Base-by-base conservation (phyloP, 352 stramenopile genomes). In the Labyrinthula sp. region DNA sequence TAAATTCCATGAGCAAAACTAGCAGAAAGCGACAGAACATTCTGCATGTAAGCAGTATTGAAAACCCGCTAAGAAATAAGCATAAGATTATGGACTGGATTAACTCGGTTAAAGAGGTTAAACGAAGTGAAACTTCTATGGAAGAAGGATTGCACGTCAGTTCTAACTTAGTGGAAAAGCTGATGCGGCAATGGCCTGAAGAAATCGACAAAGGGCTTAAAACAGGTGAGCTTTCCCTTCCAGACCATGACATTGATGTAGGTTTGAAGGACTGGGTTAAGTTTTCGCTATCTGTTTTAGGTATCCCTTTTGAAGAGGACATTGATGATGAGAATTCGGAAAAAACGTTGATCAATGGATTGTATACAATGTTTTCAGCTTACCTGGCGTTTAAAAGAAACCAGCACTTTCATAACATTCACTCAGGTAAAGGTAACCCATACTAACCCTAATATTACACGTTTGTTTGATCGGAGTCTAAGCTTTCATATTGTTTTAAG, bases 71-170 rank as follows among this genome's bases (percentile, higher is more conserved):
- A 54, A 89, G 91, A 30, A 68, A 79, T 8, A 6, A 46, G n/a
- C 67, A 78, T 46, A 81, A 92, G 55, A 89, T 95, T 45, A 69
- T 93, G 35, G 65, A 74, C 25, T 95, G 83, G 83, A 83, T 95
- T 48, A 79, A 84, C 39, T 89, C 67, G 56, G 93, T 95, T 35
- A 71, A 75, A 9, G 82, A 94, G 24, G 63, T 93, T 41, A 79
- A 94, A 47, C 71, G 75, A 18, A n/a, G 81, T 68, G 8, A 94
- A 93, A 58, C 79, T 80, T 2, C 72, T 75, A 14, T 70, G 77
- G 3, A 71, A 89, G 59, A 45, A 67, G 28, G 69, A 89, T 63
- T 89, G 90, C 66, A 76, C 71, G 12, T 83, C 86, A 45, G 68
- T 67, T 12, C 92, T 93, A 79, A 79, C 81, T 7, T 79, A 92